Evolutionary conservation across 1,139 yeast species (phyloP).

Genomic region (Diutina neorugosa): DNA sequence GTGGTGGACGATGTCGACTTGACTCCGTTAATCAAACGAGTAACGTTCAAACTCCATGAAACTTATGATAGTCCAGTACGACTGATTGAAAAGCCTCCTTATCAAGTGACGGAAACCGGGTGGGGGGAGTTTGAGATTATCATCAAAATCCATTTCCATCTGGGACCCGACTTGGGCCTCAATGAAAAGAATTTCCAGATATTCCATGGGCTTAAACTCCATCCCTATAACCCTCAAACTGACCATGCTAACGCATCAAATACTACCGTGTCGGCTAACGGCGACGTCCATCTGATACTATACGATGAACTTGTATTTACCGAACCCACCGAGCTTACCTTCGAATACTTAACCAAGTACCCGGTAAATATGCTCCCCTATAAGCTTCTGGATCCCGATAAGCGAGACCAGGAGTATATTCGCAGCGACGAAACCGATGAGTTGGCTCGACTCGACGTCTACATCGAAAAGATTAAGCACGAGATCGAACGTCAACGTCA

Average conservation of each 20-base stretch:
- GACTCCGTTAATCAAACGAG: slow-evolving; percentile 75
- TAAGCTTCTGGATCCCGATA: slow-evolving; percentile 31
- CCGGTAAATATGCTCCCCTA: slow-evolving; percentile 71
- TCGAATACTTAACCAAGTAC: slow-evolving; percentile 59
- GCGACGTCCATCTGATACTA: slow-evolving; percentile 48
- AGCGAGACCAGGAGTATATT: slow-evolving; percentile 30
- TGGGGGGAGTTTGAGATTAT: slow-evolving; percentile 99
- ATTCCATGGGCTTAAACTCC: slow-evolving; percentile 82
- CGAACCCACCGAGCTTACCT: slow-evolving; percentile 88
- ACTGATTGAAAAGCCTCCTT: slow-evolving; percentile 80
- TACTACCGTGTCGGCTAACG: slow-evolving; percentile 18
- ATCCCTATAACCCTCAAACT: slow-evolving; percentile 59
- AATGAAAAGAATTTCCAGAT: slow-evolving; percentile 80
- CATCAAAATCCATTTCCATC: slow-evolving; percentile 73
- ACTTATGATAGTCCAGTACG: slow-evolving; percentile 82
- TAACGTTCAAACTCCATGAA: slow-evolving; percentile 88
- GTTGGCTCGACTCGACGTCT: slow-evolving; percentile 57
- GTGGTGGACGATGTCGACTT: slow-evolving; percentile 68
- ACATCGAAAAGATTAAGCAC: slow-evolving; percentile 46
- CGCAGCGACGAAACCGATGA: slow-evolving; percentile 62
- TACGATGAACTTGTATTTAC: slow-evolving; percentile 91
- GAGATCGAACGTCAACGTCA: slow-evolving; percentile 42
- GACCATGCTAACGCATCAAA: not conserved
- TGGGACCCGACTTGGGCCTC: slow-evolving; percentile 51
- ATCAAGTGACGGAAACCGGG: slow-evolving; percentile 92